phyloP scores from a whole-genome alignment of 2,329 filamentous ascomycete species.

The Aspergillus awamori region DNA sequence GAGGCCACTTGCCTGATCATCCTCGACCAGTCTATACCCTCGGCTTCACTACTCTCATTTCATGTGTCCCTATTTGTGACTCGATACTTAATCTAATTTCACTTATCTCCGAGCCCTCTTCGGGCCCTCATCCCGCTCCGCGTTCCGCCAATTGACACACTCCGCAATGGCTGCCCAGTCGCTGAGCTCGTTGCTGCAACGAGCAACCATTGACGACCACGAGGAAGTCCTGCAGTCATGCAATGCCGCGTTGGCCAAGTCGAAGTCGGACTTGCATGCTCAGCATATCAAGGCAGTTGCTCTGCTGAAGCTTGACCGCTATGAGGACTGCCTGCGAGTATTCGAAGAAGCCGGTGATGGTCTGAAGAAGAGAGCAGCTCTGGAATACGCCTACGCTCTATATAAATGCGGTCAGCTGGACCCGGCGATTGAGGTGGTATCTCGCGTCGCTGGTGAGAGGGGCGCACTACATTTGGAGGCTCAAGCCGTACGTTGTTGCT shows the following conservation, averaged over 20 bases:
- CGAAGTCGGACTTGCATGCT: slow-evolving; percentile 58
- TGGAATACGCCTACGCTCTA: slow-evolving; percentile 66
- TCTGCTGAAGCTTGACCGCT: slow-evolving; percentile 65
- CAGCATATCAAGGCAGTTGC: slow-evolving; percentile 64
- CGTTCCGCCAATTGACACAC: background rate
- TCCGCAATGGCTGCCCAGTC: slow-evolving; percentile 48
- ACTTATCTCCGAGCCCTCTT: background rate
- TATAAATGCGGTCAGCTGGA: slow-evolving; percentile 62
- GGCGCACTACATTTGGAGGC: slow-evolving; percentile 64
- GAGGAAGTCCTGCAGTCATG: slow-evolving; percentile 63
- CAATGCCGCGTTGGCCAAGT: slow-evolving; percentile 59
- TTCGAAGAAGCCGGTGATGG: slow-evolving; percentile 58
- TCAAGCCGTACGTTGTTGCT: slow-evolving; percentile 54
- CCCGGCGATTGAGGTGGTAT: slow-evolving; percentile 57
- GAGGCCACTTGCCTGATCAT: slow-evolving; percentile 9
- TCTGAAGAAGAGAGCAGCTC: slow-evolving; percentile 57
- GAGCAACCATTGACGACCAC: slow-evolving; percentile 63
- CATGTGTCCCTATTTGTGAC: background rate
- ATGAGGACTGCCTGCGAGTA: slow-evolving; percentile 60
- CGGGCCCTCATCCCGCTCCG: slow-evolving; percentile 1
- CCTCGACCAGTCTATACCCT: background rate
- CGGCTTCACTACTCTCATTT: background rate
- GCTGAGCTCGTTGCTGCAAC: slow-evolving; percentile 59
- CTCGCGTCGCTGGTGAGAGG: slow-evolving; percentile 44
- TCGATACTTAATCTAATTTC: background rate